Evolutionary conservation across 768 basidiomycete genomes (phyloP).

Genomic region (Psilocybe cyanescens): DNA sequence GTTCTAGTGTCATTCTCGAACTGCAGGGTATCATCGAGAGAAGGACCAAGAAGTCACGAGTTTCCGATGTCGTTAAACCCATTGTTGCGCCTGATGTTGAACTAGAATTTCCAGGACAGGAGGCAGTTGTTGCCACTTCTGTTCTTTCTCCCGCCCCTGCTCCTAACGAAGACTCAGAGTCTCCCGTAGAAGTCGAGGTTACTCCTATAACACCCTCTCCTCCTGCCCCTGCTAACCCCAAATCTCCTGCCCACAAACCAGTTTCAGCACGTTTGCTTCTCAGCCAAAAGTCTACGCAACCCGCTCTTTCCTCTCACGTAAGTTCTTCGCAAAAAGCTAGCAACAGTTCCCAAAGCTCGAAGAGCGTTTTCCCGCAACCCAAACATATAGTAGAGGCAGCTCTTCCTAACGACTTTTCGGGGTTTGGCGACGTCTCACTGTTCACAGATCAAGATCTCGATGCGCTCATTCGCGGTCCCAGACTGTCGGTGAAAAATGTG

Average conservation of each 20-base stretch:
- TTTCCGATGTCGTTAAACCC: conserved; percentile 14
- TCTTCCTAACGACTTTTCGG: conserved; percentile 9
- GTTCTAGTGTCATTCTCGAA: conserved; percentile 40
- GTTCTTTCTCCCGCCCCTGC: background rate
- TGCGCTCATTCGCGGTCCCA: conserved; percentile 43
- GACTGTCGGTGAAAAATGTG: conserved; percentile 33
- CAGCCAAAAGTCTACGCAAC: conserved; percentile 1
- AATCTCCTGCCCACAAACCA: conserved; percentile 5
- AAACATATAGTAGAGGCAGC: conserved; percentile 1
- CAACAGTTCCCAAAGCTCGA: background rate
- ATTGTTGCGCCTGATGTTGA: conserved; percentile 1
- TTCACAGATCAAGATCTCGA: conserved; percentile 38
- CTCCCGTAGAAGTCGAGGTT: background rate
- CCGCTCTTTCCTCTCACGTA: conserved; percentile 4
- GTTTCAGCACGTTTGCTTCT: background rate
- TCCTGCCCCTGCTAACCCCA: background rate
- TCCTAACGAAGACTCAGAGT: background rate
- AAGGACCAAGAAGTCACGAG: conserved; percentile 22
- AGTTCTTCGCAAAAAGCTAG: conserved; percentile 4
- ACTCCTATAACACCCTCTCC: background rate
- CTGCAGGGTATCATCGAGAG: conserved; percentile 39
- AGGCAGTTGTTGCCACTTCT: background rate
- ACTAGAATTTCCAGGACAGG: background rate
- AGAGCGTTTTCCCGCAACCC: background rate
- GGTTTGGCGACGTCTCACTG: conserved; percentile 20